Conservation (phyloP, 495 filamentous ascomycete genomes). For the Mytilinidion resinicola region DNA sequence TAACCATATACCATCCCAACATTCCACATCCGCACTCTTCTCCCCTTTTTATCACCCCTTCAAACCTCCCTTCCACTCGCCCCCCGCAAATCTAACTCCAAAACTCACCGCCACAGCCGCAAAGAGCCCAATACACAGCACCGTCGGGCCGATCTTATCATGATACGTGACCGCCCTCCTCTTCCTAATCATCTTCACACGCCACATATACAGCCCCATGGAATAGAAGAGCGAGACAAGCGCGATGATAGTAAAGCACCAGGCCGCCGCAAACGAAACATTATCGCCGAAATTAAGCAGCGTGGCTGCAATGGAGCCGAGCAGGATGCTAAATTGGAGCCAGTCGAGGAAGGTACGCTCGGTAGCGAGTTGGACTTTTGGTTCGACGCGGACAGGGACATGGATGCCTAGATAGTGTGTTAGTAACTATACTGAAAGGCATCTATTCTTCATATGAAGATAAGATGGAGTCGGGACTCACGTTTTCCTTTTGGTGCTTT, state of each 20-base stretch:
- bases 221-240: conserved; percentile 68
- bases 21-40: background rate
- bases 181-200: conserved; percentile 73
- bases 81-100: conserved; percentile 47
- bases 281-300: conserved; percentile 79
- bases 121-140: conserved; percentile 70
- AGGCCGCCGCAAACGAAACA: conserved; percentile 51
- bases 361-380: conserved; percentile 94
- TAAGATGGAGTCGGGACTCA: conserved; percentile 34
- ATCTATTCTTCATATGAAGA: background rate
- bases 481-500: conserved; percentile 84
- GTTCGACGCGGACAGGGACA: conserved; percentile 90
- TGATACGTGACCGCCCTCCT: conserved; percentile 82
- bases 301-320: conserved; percentile 84
- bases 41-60: conserved; percentile 15
- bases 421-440: background rate
- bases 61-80: conserved; percentile 33
- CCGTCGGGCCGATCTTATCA: conserved; percentile 76
- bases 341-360: conserved; percentile 94
- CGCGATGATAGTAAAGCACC: conserved; percentile 79
- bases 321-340: conserved; percentile 94
- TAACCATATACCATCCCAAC: too few relatives aligned
- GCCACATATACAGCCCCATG: conserved; percentile 76
- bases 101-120: conserved; percentile 72
- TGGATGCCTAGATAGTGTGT: conserved; percentile 57